Evolutionary conservation across 106 monocot species (phyloP).

Genomic region (Posidonia australis): DNA sequence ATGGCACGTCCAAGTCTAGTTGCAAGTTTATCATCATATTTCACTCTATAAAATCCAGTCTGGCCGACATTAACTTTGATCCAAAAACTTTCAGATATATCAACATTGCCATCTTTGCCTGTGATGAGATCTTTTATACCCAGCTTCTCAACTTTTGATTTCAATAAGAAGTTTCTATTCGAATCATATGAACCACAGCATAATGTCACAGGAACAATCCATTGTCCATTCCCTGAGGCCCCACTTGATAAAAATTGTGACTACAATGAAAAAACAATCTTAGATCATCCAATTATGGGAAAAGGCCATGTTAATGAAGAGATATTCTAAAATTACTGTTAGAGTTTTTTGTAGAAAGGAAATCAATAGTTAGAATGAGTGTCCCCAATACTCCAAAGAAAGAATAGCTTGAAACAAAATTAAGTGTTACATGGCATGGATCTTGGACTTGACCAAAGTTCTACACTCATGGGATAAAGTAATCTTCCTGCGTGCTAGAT

Average conservation of each 20-base stretch:
- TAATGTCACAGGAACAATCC: constrained; percentile 87
- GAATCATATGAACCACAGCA: constrained; percentile 53
- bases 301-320: too few relatives aligned
- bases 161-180: constrained; percentile 53
- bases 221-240: constrained; percentile 55
- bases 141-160: constrained; percentile 45
- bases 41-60: constrained; percentile 92
- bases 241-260: constrained; percentile 84
- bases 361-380: too few relatives aligned
- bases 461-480: too few relatives aligned
- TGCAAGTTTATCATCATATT: constrained; percentile 75
- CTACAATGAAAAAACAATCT: constrained; percentile 21
- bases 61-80: constrained; percentile 84
- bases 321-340: too few relatives aligned
- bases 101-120: constrained; percentile 10
- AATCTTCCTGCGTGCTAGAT: too few relatives aligned
- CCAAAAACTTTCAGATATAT: constrained; percentile 30
- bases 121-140: constrained; percentile 31
- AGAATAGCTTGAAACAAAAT: too few relatives aligned
- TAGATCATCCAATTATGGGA: not conserved
- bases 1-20: constrained; percentile 61
- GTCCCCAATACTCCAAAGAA: too few relatives aligned
- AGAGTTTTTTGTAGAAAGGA: too few relatives aligned
- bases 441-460: too few relatives aligned
- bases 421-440: too few relatives aligned